Percentiles rank a stretch among this genome's conserved stretches.
Conservation (phyloP, 148 eudicot species). For the Diospyros lotus region DNA sequence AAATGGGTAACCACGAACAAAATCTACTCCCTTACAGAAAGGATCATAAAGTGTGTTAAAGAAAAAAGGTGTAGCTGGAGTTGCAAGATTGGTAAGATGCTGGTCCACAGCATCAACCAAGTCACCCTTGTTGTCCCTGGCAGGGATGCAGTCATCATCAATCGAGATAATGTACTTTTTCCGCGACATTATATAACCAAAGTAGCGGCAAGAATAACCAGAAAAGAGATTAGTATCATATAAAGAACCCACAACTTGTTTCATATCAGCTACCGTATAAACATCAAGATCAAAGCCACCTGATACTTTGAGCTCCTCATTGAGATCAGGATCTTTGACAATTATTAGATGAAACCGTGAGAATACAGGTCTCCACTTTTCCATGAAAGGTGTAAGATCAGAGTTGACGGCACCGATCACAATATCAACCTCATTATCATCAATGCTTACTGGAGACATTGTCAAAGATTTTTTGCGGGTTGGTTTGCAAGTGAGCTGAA, state of each 20-base stretch:
- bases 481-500: not conserved
- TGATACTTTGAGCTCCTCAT: constrained; percentile 68
- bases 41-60: constrained; percentile 96
- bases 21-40: constrained; percentile 74
- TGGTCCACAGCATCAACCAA: constrained; percentile 60
- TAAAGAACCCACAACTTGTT: constrained; percentile 44
- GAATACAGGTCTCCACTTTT: constrained; percentile 73
- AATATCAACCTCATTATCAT: constrained; percentile 71
- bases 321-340: constrained; percentile 76
- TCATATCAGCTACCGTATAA: constrained; percentile 67
- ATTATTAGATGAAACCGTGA: constrained; percentile 78
- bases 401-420: constrained; percentile 71
- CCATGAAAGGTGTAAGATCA: constrained; percentile 82
- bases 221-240: constrained; percentile 52
- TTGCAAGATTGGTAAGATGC: constrained; percentile 69
- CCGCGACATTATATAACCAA: constrained; percentile 78
- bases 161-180: constrained; percentile 79
- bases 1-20: constrained; percentile 96
- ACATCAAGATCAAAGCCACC: constrained; percentile 56
- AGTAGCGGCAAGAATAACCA: constrained; percentile 93
- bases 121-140: constrained; percentile 64
- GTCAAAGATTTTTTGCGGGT: constrained; percentile 2
- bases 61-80: constrained; percentile 93
- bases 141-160: constrained; percentile 86
- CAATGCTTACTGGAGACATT: constrained; percentile 54